phyloP scores from a whole-genome alignment of 805 yeast species.

The Starmerella potacharoeniae region DNA sequence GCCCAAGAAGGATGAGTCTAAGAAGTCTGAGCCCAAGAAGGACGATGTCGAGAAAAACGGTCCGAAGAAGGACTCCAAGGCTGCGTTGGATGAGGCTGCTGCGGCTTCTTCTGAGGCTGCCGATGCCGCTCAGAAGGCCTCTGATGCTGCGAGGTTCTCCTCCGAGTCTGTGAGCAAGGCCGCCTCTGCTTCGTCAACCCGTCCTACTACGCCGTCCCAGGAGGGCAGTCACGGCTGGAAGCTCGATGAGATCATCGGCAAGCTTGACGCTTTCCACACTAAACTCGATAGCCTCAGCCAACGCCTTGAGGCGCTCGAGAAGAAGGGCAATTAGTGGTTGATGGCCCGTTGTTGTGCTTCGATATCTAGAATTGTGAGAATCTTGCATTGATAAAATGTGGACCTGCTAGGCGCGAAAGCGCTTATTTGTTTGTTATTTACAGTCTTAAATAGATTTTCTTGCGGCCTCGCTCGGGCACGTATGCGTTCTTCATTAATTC shows the following conservation, averaged over 20 bases:
- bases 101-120: background rate
- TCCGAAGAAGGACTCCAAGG: background rate
- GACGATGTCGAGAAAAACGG: background rate
- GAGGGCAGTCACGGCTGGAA: conserved; percentile 8
- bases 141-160: background rate
- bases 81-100: background rate
- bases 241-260: conserved; percentile 18
- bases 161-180: background rate
- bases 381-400: too few species aligned
- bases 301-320: conserved; percentile 18
- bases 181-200: background rate
- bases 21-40: background rate
- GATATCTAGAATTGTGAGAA: too few species aligned
- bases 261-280: conserved; percentile 17
- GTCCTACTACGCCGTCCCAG: background rate
- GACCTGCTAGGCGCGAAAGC: background rate
- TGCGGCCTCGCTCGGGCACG: conserved; percentile 21
- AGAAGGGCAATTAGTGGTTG: background rate
- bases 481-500: conserved; percentile 18
- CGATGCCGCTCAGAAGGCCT: background rate
- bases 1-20: background rate
- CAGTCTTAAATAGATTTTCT: conserved; percentile 12
- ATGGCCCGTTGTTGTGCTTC: background rate
- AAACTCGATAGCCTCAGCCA: conserved; percentile 13
- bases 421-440: background rate